Evolutionary conservation across 257 asterid genomes (phyloP).

Genomic region (Rehmannia glutinosa): DNA sequence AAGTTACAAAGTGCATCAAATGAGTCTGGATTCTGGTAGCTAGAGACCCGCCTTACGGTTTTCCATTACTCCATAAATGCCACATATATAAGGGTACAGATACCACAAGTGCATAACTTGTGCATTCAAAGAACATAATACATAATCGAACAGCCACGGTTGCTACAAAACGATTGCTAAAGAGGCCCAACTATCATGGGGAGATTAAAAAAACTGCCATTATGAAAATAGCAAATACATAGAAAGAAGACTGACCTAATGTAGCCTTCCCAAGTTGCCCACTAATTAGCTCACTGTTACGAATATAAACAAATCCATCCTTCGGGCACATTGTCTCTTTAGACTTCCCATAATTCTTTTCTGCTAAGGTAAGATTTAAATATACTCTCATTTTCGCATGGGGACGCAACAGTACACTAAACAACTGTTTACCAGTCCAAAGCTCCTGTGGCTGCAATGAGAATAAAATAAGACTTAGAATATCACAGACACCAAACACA

Average conservation of each 20-base stretch:
- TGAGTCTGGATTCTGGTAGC: no score
- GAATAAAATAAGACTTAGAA: constrained; percentile 7
- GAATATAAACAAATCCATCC: constrained; percentile 89
- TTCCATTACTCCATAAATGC: no score
- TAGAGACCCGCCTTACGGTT: no score
- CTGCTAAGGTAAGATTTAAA: constrained; percentile 74
- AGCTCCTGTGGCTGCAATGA: constrained; percentile 84
- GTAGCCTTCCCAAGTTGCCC: constrained; percentile 99
- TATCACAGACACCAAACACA: neutral
- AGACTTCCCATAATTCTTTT: constrained; percentile 55
- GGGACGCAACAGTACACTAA: constrained; percentile 73
- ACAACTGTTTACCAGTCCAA: constrained; percentile 96
- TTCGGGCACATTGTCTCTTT: constrained; percentile 77
- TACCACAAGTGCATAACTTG: neutral
- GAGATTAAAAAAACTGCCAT: neutral
- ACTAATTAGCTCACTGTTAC: constrained; percentile 88
- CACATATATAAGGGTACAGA: neutral
- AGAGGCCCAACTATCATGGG: no score
- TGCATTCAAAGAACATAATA: neutral
- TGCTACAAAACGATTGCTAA: constrained; percentile 5
- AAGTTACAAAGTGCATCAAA: no score
- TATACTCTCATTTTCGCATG: constrained; percentile 74
- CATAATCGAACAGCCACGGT: neutral
- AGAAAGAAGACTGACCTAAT: constrained; percentile 53
- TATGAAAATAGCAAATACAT: constrained; percentile 12